Percentiles rank a stretch among this genome's conserved stretches.
Evolutionary conservation across 2,329 filamentous ascomycete species (phyloP).

Genomic region (Cercospora sp.): DNA sequence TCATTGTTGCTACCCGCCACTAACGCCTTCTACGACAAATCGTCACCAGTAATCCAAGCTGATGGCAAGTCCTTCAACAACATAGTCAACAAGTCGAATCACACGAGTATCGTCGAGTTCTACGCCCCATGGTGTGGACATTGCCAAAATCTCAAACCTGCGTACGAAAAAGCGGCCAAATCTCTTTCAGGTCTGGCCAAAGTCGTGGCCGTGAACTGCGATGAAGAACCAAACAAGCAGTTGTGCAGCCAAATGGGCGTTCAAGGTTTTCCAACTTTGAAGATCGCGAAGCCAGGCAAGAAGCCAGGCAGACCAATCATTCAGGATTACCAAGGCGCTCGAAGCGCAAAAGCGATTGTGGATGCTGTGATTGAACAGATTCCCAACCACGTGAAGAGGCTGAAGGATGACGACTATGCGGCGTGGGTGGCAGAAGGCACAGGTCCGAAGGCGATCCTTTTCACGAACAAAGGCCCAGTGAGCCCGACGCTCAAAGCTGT

Average conservation of each 20-base stretch:
- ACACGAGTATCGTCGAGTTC: conserved; percentile 68
- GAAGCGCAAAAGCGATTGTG: conserved; percentile 82
- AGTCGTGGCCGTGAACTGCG: conserved; percentile 92
- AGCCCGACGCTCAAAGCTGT: conserved; percentile 79
- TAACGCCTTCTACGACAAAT: conserved; percentile 79
- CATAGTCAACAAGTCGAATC: conserved; percentile 82
- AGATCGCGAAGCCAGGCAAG: conserved; percentile 84
- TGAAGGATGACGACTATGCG: conserved; percentile 78
- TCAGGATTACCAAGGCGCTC: conserved; percentile 85
- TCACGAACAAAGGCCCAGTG: conserved; percentile 89
- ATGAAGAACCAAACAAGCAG: conserved; percentile 87
- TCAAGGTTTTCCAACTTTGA: conserved; percentile 92
- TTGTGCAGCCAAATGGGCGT: conserved; percentile 85
- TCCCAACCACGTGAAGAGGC: conserved; percentile 81
- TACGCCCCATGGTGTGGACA: conserved; percentile 98
- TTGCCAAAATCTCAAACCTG: conserved; percentile 92
- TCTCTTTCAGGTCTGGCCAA: conserved; percentile 89
- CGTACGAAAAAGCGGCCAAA: conserved; percentile 90
- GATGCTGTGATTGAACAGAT: conserved; percentile 84
- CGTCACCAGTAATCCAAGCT: conserved; percentile 82
- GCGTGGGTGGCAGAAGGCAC: conserved; percentile 67
- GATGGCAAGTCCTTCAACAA: conserved; percentile 76
- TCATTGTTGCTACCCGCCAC: conserved; percentile 67
- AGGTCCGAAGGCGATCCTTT: conserved; percentile 81
- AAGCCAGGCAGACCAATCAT: conserved; percentile 77